Conservation (phyloP, 1,139 yeast species). For the Debaryomycetaceae sp. region DNA sequence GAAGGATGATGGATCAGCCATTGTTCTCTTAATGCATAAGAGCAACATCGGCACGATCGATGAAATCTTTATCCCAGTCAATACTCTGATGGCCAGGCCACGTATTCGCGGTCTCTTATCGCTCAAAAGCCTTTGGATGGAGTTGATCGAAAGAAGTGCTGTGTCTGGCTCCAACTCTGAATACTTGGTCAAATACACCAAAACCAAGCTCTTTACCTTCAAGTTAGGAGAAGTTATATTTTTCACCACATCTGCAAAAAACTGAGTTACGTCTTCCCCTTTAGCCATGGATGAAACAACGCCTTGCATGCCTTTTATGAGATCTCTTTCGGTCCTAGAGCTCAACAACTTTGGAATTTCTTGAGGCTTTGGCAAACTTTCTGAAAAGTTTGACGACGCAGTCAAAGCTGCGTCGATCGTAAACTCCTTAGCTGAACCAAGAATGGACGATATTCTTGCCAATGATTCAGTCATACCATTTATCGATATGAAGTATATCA, state of each 20-base stretch:
- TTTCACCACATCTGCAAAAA: slow-evolving; percentile 86
- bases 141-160: slow-evolving; percentile 83
- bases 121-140: slow-evolving; percentile 77
- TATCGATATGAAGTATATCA: background rate
- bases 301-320: slow-evolving; percentile 71
- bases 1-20: slow-evolving; percentile 67
- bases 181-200: slow-evolving; percentile 69
- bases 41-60: slow-evolving; percentile 78
- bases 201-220: slow-evolving; percentile 73
- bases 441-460: slow-evolving; percentile 40
- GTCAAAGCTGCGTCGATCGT: slow-evolving; percentile 81
- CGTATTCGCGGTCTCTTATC: slow-evolving; percentile 69
- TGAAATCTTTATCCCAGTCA: slow-evolving; percentile 76
- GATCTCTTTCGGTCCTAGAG: slow-evolving; percentile 70
- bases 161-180: slow-evolving; percentile 87
- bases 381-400: slow-evolving; percentile 65
- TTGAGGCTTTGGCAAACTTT: slow-evolving; percentile 51
- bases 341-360: slow-evolving; percentile 66
- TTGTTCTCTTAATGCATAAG: slow-evolving; percentile 66
- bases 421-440: slow-evolving; percentile 78
- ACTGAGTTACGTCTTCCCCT: slow-evolving; percentile 59
- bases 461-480: slow-evolving; percentile 38
- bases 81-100: slow-evolving; percentile 71
- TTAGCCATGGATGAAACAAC: slow-evolving; percentile 64
- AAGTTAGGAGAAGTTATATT: slow-evolving; percentile 72